These are phyloP conservation scores for Trichosporon sp. DNA, from an alignment of 1,284 basidiomycete species.

Conservation along the genomic window DNA sequence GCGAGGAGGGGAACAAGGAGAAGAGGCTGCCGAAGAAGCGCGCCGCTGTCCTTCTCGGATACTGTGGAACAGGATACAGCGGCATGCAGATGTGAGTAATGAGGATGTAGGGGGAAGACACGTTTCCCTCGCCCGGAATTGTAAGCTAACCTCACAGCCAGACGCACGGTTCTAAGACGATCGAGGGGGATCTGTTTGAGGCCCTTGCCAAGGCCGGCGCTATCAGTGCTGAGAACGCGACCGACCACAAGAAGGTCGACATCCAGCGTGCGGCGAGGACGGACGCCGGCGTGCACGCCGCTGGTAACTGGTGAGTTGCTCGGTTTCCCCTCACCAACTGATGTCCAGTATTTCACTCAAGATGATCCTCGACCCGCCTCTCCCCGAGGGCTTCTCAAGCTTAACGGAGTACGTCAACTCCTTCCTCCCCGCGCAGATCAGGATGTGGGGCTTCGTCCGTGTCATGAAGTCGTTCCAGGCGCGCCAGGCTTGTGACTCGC, in stretches of 20 bases:
- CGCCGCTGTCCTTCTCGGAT: conserved; percentile 53
- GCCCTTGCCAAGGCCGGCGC: conserved; percentile 85
- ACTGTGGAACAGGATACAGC: conserved; percentile 60
- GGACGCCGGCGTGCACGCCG: conserved; percentile 95
- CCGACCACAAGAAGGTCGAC: conserved; percentile 81
- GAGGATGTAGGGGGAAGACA: neutral
- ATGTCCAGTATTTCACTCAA: conserved; percentile 64
- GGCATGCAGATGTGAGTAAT: conserved; percentile 89
- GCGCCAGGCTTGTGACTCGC: conserved; percentile 79
- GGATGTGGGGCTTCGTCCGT: conserved; percentile 86
- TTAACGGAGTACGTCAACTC: conserved; percentile 75
- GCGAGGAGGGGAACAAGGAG: conserved; percentile 24
- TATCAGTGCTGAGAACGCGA: conserved; percentile 85
- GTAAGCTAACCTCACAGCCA: conserved; percentile 27
- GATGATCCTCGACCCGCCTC: conserved; percentile 71
- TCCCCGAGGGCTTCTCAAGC: conserved; percentile 54
- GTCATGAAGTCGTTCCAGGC: conserved; percentile 92
- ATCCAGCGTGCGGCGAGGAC: conserved; percentile 88
- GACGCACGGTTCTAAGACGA: conserved; percentile 59
- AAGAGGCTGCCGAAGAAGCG: conserved; percentile 53
- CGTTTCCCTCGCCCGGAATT: too few relatives aligned
- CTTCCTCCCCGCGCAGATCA: conserved; percentile 79
- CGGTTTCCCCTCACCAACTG: neutral
- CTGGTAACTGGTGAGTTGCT: conserved; percentile 62
- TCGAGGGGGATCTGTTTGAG: conserved; percentile 85